Conservation (phyloP, 495 filamentous ascomycete genomes). For the Penicillium longicatenatum region DNA sequence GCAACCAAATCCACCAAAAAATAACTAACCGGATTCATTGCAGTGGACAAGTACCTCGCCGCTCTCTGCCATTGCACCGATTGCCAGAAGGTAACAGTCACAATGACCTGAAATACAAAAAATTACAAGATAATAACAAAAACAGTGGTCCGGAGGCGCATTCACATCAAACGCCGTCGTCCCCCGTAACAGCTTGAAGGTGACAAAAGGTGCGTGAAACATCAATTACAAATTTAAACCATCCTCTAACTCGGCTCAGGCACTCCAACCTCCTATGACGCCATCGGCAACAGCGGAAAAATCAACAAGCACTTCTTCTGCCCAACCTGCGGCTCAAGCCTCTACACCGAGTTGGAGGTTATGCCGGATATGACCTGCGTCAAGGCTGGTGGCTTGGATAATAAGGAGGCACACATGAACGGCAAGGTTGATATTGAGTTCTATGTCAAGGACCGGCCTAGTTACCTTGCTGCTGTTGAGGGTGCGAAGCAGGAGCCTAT, state of each 20-base stretch:
- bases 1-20: background rate
- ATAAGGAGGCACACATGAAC: conserved; percentile 34
- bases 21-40: background rate
- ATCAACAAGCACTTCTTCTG: conserved; percentile 56
- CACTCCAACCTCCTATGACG: conserved; percentile 39
- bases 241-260: conserved; percentile 13
- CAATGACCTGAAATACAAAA: background rate
- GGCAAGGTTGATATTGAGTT: conserved; percentile 47
- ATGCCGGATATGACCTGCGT: conserved; percentile 48
- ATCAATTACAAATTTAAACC: no score
- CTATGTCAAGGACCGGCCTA: conserved; percentile 45
- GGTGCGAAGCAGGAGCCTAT: conserved; percentile 48
- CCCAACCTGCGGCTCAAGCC: conserved; percentile 40
- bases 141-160: conserved; percentile 47
- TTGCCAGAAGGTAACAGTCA: conserved; percentile 43
- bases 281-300: conserved; percentile 41
- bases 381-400: conserved; percentile 46
- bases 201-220: conserved; percentile 44
- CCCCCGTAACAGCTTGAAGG: conserved; percentile 39
- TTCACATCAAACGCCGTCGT: conserved; percentile 53
- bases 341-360: conserved; percentile 50
- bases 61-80: conserved; percentile 53
- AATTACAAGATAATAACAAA: conserved; percentile 2
- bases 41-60: conserved; percentile 33
- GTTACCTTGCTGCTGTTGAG: conserved; percentile 33